A percentile compares a stretch with the other conserved stretches of the same genome.
phyloP scores from a whole-genome alignment of 2,329 filamentous ascomycete species.

The Elsinoe perseae region DNA sequence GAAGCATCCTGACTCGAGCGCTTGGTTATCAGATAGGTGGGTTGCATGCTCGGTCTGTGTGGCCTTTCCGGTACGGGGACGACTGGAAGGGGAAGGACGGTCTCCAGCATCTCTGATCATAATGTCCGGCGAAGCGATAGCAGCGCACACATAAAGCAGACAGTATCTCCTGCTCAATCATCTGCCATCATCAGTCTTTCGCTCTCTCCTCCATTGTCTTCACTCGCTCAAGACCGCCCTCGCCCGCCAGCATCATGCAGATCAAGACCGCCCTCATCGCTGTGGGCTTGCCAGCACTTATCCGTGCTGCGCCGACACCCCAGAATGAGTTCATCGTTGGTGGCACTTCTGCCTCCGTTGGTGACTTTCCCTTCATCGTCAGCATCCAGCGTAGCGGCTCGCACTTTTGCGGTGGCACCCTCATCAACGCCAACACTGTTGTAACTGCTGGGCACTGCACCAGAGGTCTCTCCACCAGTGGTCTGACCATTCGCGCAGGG shows the following conservation, averaged over 20 bases:
- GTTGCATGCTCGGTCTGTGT: neutral
- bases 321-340: slow-evolving; percentile 4
- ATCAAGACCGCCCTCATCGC: neutral
- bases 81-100: neutral
- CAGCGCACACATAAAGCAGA: neutral
- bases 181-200: neutral
- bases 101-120: neutral
- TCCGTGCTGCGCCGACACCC: neutral
- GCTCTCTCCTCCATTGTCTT: neutral
- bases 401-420: slow-evolving; percentile 8
- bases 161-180: neutral
- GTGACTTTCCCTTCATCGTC: slow-evolving; percentile 6
- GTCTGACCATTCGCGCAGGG: neutral
- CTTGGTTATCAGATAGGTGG: neutral
- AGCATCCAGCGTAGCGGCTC: slow-evolving; percentile 4
- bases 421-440: slow-evolving; percentile 9
- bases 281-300: neutral
- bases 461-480: neutral
- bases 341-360: neutral
- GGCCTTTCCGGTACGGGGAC: neutral
- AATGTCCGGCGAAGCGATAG: neutral
- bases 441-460: slow-evolving; percentile 5
- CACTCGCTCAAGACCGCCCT: neutral
- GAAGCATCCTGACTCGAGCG: neutral
- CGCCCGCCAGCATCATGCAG: neutral